A percentile compares a stretch with the other conserved stretches of the same genome.
These are phyloP conservation scores for Cyberlindnera americana DNA, from an alignment of 805 yeast genomes.

Conservation along the genomic window DNA sequence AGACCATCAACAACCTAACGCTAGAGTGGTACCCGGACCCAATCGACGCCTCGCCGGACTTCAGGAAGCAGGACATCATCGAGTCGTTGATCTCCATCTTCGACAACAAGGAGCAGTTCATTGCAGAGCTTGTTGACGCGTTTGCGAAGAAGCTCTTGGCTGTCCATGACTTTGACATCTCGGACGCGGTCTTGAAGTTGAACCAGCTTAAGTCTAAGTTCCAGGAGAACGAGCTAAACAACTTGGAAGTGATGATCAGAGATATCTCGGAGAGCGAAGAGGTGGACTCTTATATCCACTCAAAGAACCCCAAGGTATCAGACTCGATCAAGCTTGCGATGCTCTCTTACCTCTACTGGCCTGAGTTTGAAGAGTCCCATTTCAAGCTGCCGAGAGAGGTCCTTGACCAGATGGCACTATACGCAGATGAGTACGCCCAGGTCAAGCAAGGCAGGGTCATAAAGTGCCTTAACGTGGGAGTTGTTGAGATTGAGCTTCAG, in stretches of 20 bases:
- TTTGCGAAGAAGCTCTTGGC: slow-evolving; percentile 55
- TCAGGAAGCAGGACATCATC: slow-evolving; percentile 64
- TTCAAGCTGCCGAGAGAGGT: slow-evolving; percentile 47
- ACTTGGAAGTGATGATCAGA: slow-evolving; percentile 78
- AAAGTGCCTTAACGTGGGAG: slow-evolving; percentile 54
- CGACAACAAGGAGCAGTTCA: slow-evolving; percentile 63
- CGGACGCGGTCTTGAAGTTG: slow-evolving; percentile 41
- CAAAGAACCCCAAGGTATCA: slow-evolving; percentile 17
- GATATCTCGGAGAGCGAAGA: slow-evolving; percentile 60
- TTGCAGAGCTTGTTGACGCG: slow-evolving; percentile 57
- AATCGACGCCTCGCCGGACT: slow-evolving; percentile 85
- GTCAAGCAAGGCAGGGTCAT: slow-evolving; percentile 57
- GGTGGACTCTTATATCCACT: slow-evolving; percentile 39
- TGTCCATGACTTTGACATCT: slow-evolving; percentile 33
- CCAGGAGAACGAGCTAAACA: slow-evolving; percentile 61
- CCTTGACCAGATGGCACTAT: slow-evolving; percentile 38
- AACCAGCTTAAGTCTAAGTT: slow-evolving; percentile 57
- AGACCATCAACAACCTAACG: slow-evolving; percentile 17
- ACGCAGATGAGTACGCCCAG: slow-evolving; percentile 39
- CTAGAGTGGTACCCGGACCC: slow-evolving; percentile 82
- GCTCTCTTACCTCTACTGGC: slow-evolving; percentile 83
- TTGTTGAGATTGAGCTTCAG: slow-evolving; percentile 55
- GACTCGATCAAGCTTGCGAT: slow-evolving; percentile 50
- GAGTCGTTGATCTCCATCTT: slow-evolving; percentile 69
- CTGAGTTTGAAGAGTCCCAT: slow-evolving; percentile 31